Conservation (phyloP, 352 stramenopile genomes). For the Globisporangium orthogonon region DNA sequence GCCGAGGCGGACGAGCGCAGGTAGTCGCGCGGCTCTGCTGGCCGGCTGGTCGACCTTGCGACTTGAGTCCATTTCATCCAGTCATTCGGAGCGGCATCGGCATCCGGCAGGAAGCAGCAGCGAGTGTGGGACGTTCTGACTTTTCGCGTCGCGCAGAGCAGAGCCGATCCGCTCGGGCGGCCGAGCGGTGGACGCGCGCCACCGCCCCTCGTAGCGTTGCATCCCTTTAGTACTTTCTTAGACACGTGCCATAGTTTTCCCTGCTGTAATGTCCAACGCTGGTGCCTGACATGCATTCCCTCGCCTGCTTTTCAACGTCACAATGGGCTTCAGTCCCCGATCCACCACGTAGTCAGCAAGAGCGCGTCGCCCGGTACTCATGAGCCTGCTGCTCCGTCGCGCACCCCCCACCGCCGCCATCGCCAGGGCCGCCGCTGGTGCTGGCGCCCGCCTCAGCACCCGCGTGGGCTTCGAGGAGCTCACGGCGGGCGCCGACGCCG, state of each 20-base stretch:
- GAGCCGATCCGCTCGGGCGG: too few relatives aligned
- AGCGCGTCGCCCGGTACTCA: neutral
- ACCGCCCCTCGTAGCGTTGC: too few relatives aligned
- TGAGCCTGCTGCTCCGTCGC: slow-evolving; percentile 6
- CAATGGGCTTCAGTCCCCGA: neutral
- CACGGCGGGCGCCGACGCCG: slow-evolving; percentile 54
- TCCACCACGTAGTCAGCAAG: neutral
- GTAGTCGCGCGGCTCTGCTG: neutral
- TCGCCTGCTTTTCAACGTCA: neutral
- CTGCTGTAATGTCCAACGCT: neutral
- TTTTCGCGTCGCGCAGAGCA: too few relatives aligned
- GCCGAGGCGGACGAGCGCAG: neutral
- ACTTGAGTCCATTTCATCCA: neutral
- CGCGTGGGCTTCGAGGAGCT: slow-evolving; percentile 57
- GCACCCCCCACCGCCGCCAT: slow-evolving; percentile 9
- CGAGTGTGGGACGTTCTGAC: neutral
- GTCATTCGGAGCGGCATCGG: neutral
- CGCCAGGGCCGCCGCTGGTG: neutral
- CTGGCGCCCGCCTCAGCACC: slow-evolving; percentile 10
- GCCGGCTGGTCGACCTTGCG: neutral
- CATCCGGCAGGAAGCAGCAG: neutral
- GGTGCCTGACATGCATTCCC: neutral
- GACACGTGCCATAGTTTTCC: neutral
- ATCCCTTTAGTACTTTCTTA: neutral
- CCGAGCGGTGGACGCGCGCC: too few relatives aligned